Percentiles rank a stretch among this genome's conserved stretches.
Conservation (phyloP, 371 early-diverging fungal species). For the Entomophthora muscae region DNA sequence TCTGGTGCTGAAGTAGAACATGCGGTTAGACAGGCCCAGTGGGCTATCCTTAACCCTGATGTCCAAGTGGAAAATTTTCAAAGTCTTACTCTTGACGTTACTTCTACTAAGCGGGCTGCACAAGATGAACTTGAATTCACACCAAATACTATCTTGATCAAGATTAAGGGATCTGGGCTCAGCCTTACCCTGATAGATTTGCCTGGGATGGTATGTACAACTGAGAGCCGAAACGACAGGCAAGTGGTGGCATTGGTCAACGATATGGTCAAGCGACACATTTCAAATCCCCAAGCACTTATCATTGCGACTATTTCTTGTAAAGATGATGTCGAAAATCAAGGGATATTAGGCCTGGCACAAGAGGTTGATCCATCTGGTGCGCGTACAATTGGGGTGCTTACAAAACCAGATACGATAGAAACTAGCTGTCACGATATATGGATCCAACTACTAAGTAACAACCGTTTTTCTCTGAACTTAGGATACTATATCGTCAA, state of each 20-base stretch:
- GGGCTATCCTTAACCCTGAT: not conserved
- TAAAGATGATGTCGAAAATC: not conserved
- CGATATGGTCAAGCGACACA: not conserved
- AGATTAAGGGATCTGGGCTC: not conserved
- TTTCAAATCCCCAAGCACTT: not conserved
- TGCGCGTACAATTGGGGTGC: not conserved
- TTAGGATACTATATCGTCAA: not conserved
- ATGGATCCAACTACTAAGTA: not conserved
- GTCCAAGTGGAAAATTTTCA: not conserved
- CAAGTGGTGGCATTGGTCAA: not conserved
- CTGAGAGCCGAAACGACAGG: not conserved
- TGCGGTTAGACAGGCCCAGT: not conserved
- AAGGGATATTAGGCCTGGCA: not conserved
- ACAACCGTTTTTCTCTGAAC: not conserved
- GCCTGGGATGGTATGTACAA: not conserved
- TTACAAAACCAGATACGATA: not conserved
- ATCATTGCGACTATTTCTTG: not conserved
- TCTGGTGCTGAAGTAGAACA: not conserved
- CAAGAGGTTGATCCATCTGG: not conserved
- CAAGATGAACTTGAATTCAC: not conserved
- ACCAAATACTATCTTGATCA: not conserved
- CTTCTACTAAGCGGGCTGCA: not conserved
- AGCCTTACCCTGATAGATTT: not conserved
- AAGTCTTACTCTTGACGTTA: not conserved
- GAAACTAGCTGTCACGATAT: not conserved